These are phyloP conservation scores for Agaricales sp. DNA, from an alignment of 1,284 basidiomycete species.

Conservation along the genomic window DNA sequence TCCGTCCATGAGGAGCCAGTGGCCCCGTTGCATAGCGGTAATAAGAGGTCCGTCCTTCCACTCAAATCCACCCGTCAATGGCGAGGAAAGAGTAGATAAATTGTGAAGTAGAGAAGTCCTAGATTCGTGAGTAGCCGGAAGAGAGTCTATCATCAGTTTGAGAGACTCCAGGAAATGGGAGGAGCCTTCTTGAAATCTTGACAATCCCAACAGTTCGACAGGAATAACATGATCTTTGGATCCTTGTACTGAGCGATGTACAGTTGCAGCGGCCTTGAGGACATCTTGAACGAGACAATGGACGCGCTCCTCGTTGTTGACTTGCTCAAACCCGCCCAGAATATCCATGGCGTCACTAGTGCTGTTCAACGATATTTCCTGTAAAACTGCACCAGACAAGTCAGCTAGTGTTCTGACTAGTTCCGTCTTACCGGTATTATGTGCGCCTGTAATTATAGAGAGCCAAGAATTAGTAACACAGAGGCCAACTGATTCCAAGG, in stretches of 20 bases:
- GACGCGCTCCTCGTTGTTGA: slow-evolving; percentile 38
- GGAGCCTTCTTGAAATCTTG: background rate
- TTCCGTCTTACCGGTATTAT: slow-evolving; percentile 74
- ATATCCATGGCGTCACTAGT: slow-evolving; percentile 94
- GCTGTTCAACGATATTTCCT: slow-evolving; percentile 75
- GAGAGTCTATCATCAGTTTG: background rate
- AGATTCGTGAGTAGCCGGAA: slow-evolving; percentile 6
- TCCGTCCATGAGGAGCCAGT: slow-evolving; percentile 88
- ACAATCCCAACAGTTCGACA: background rate
- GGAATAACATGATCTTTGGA: background rate
- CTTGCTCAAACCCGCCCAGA: slow-evolving; percentile 93
- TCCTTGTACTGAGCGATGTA: slow-evolving; percentile 26
- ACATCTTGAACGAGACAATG: slow-evolving; percentile 29
- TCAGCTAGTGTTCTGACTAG: slow-evolving; percentile 67
- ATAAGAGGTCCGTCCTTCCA: slow-evolving; percentile 98
- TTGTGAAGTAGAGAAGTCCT: slow-evolving; percentile 11
- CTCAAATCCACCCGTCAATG: slow-evolving; percentile 63
- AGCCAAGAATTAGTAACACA: slow-evolving; percentile 81
- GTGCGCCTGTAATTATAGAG: slow-evolving; percentile 76
- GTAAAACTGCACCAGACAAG: slow-evolving; percentile 58
- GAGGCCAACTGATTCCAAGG: slow-evolving; percentile 69
- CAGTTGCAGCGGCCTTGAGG: slow-evolving; percentile 29
- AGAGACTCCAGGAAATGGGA: background rate
- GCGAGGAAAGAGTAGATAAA: slow-evolving; percentile 10
- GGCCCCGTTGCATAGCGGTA: slow-evolving; percentile 75